Evolutionary conservation across 441 rosid genomes (phyloP).

Genomic region (Gossypium aridum): DNA sequence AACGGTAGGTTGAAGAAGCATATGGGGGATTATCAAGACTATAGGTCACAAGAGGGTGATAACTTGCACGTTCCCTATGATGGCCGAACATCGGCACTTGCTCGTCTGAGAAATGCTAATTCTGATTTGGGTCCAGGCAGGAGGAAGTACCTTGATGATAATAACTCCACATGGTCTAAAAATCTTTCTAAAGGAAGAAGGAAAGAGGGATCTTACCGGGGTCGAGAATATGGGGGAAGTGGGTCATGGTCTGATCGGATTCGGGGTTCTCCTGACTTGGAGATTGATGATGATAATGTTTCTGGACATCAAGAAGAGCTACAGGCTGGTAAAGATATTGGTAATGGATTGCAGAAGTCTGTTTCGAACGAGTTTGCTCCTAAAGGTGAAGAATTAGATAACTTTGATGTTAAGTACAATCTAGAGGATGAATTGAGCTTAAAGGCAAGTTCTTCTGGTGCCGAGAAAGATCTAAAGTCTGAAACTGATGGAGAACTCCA

Average conservation of each 20-base stretch:
- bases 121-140: conserved; percentile 41
- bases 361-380: conserved; percentile 29
- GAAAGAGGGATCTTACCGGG: conserved; percentile 49
- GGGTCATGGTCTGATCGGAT: conserved; percentile 64
- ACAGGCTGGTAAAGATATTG: conserved; percentile 44
- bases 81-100: conserved; percentile 42
- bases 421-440: conserved; percentile 44
- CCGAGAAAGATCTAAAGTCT: conserved; percentile 29
- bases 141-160: conserved; percentile 63
- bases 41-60: conserved; percentile 58
- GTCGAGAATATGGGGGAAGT: conserved; percentile 62
- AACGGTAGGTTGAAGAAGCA: conserved; percentile 59
- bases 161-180: conserved; percentile 42
- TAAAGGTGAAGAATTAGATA: conserved; percentile 47
- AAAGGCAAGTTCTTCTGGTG: conserved; percentile 46
- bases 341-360: conserved; percentile 47
- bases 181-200: conserved; percentile 57
- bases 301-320: conserved; percentile 56
- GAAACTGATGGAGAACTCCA: conserved; percentile 40
- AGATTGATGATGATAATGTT: conserved; percentile 43
- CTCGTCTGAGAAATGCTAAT: conserved; percentile 38
- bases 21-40: conserved; percentile 45
- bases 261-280: conserved; percentile 48
- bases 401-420: conserved; percentile 38
- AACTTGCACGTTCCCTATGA: conserved; percentile 37